phyloP scores from a whole-genome alignment of 345 rosid species.

The Bruguiera sexangula region DNA sequence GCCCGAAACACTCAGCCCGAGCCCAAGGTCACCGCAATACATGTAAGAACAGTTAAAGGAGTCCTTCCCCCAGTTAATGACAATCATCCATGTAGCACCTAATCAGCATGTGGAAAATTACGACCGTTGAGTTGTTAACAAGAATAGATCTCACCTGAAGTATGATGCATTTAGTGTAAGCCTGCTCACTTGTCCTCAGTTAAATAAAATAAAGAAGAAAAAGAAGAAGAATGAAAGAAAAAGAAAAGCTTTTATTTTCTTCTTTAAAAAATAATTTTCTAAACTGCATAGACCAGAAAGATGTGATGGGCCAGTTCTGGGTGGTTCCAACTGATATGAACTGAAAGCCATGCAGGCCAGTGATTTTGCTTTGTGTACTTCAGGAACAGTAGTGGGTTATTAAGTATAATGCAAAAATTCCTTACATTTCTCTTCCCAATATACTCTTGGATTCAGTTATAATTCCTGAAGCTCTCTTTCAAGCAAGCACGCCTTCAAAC shows the following conservation, averaged over 20 bases:
- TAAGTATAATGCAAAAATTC: conserved; percentile 75
- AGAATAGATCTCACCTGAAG: conserved; percentile 58
- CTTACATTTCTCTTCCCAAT: conserved; percentile 81
- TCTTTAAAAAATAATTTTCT: background rate
- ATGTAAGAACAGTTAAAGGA: conserved; percentile 30
- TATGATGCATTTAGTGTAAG: conserved; percentile 79
- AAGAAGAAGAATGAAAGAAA: background rate
- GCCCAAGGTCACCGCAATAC: no score
- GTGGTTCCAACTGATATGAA: background rate
- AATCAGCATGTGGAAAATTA: conserved; percentile 63
- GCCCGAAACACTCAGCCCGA: no score
- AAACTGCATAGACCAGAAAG: background rate
- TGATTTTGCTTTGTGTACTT: conserved; percentile 77
- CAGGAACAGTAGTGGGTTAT: conserved; percentile 88
- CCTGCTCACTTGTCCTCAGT: conserved; percentile 1
- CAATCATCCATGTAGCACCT: conserved; percentile 73
- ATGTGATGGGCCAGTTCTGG: background rate
- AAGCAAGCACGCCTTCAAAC: conserved; percentile 60
- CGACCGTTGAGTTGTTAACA: conserved; percentile 27
- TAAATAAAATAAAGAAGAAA: background rate
- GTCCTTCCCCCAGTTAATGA: conserved; percentile 46
- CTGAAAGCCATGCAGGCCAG: conserved; percentile 59
- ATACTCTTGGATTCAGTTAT: conserved; percentile 65
- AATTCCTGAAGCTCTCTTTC: conserved; percentile 81
- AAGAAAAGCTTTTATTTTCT: background rate